phyloP scores from a whole-genome alignment of 371 early-diverging fungal species.

The Sanchytrium tribonematis region DNA sequence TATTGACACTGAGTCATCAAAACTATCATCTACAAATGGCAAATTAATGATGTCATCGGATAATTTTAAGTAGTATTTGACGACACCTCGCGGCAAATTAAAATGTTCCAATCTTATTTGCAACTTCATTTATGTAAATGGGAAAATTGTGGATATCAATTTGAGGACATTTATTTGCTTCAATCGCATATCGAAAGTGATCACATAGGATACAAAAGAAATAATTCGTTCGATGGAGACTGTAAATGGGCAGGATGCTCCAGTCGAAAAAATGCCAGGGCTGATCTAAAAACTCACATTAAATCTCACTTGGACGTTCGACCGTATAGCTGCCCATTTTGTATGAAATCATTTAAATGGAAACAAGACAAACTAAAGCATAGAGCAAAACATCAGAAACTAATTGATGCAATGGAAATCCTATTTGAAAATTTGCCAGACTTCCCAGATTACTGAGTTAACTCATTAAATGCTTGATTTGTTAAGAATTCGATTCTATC shows the following conservation, averaged over 20 bases:
- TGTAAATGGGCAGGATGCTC: not conserved
- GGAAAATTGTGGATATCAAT: not conserved
- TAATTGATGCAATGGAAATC: too few species aligned
- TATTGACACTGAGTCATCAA: too few species aligned
- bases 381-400: not conserved
- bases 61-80: too few species aligned
- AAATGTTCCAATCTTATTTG: too few species aligned
- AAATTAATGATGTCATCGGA: too few species aligned
- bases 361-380: not conserved
- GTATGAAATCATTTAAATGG: not conserved
- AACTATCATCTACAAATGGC: too few species aligned
- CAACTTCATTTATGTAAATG: not conserved
- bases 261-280: not conserved
- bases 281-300: not conserved
- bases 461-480: too few species aligned
- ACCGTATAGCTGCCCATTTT: not conserved
- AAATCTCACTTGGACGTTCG: not conserved
- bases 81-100: too few species aligned
- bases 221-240: not conserved
- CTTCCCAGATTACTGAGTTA: too few species aligned
- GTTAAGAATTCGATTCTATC: too few species aligned
- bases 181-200: not conserved
- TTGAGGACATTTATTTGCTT: not conserved
- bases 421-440: too few species aligned
- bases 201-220: not conserved